A percentile compares a stretch with the other conserved stretches of the same genome.
Conservation (phyloP, 768 basidiomycete species). For the Pholiota molesta region DNA sequence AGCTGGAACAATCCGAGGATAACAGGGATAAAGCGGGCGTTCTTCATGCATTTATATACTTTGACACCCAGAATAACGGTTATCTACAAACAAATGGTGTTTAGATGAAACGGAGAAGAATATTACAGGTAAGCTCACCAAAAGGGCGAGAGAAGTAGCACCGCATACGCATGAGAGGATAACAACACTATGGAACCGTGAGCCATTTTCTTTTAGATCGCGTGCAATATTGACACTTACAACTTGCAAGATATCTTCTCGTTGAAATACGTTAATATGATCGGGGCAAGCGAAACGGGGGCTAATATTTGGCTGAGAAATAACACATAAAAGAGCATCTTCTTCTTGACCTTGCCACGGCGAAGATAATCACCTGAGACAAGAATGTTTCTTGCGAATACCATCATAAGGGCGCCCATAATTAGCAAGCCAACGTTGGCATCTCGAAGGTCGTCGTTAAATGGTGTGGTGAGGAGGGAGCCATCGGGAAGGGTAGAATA, state of each 20-base stretch:
- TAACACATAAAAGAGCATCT: constrained; percentile 58
- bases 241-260: constrained; percentile 43
- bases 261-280: constrained; percentile 51
- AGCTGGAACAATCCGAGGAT: constrained; percentile 45
- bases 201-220: constrained; percentile 3
- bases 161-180: constrained; percentile 37
- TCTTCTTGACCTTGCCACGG: constrained; percentile 58
- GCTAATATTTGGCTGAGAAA: constrained; percentile 58
- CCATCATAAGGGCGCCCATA: constrained; percentile 47
- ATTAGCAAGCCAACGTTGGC: constrained; percentile 49
- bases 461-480: constrained; percentile 56
- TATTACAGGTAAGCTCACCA: constrained; percentile 30
- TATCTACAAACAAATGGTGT: constrained; percentile 38
- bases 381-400: constrained; percentile 57
- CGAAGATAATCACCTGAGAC: constrained; percentile 54
- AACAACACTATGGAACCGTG: constrained; percentile 34
- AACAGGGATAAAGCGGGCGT: constrained; percentile 54
- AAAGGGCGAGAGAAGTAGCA: constrained; percentile 40
- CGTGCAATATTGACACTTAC: constrained; percentile 36
- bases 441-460: constrained; percentile 42
- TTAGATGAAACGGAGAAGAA: background rate
- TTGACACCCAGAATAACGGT: constrained; percentile 68
- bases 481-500: constrained; percentile 55
- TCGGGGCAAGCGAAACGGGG: constrained; percentile 42
- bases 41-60: constrained; percentile 65